Evolutionary conservation across 371 early-diverging fungal genomes (phyloP).

Genomic region (Thermomucor indicae-seudaticae): DNA sequence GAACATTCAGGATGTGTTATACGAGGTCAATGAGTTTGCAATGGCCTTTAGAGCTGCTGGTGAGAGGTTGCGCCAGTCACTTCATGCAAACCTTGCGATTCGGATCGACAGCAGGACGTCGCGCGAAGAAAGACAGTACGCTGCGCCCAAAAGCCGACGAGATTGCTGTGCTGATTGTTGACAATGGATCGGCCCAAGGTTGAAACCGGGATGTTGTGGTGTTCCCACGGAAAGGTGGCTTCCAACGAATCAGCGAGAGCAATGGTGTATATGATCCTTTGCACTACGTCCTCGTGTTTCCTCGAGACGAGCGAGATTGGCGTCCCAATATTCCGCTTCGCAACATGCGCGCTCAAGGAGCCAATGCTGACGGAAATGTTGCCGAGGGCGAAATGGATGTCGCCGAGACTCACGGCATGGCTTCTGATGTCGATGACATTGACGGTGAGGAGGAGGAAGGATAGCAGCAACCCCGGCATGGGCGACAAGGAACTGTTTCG

Average conservation of each 20-base stretch:
- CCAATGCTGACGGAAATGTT: too few species aligned
- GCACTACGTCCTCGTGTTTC: constrained; percentile 4
- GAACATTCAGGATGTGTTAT: not conserved
- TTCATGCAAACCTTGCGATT: not conserved
- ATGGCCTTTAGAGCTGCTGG: not conserved
- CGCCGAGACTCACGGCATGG: too few species aligned
- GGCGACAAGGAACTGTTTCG: not conserved
- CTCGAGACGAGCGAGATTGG: constrained; percentile 4
- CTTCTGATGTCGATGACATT: too few species aligned
- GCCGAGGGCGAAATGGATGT: too few species aligned
- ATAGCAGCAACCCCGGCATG: not conserved
- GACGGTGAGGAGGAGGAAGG: too few species aligned
- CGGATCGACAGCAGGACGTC: not conserved
- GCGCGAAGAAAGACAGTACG: not conserved
- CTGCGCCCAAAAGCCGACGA: not conserved
- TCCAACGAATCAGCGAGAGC: not conserved
- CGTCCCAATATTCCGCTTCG: not conserved
- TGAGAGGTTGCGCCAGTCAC: not conserved
- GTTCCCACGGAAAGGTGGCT: not conserved
- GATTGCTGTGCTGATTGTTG: constrained; percentile 3
- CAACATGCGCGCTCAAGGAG: not conserved
- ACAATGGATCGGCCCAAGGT: not conserved
- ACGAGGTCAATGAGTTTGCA: not conserved
- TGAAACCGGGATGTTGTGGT: not conserved
- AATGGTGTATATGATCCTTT: constrained; percentile 3